A percentile compares a stretch with the other conserved stretches of the same genome.
These are phyloP conservation scores for Coemansia sp. DNA, from an alignment of 192 early-diverging fungal species.

Conservation along the genomic window DNA sequence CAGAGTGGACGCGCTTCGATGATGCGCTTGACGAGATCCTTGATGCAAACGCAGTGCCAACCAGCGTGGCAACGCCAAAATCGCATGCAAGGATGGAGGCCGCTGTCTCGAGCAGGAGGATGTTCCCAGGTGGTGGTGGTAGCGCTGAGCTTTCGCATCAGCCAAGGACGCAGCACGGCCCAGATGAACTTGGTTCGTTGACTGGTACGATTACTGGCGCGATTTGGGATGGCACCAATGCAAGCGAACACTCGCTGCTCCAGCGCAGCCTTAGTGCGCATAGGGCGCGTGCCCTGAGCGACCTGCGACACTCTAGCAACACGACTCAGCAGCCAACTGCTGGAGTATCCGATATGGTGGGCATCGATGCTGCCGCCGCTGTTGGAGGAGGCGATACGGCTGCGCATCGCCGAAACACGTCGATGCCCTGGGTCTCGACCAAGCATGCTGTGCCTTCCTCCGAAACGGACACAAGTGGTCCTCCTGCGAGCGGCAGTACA, in stretches of 20 bases:
- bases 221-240: not conserved
- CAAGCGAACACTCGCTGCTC: constrained; percentile 3
- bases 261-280: constrained; percentile 33
- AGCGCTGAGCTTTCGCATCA: constrained; percentile 1
- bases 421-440: constrained; percentile 41
- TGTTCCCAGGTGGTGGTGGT: no score
- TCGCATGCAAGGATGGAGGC: not conserved
- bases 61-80: not conserved
- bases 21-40: constrained; percentile 24
- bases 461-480: constrained; percentile 2
- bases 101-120: no score
- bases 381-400: not conserved
- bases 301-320: constrained; percentile 15
- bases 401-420: constrained; percentile 42
- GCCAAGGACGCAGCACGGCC: not conserved
- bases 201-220: constrained; percentile 14
- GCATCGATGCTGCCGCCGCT: no score
- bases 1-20: constrained; percentile 36
- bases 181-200: constrained; percentile 3
- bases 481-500: not conserved
- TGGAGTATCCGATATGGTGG: not conserved
- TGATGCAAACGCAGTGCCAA: not conserved
- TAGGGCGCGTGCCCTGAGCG: constrained; percentile 36
- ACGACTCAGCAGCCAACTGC: constrained; percentile 8
- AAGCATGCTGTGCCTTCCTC: constrained; percentile 4